These are phyloP conservation scores for Artemisia argyi DNA, from an alignment of 129 eudicot genomes.

Conservation along the genomic window DNA sequence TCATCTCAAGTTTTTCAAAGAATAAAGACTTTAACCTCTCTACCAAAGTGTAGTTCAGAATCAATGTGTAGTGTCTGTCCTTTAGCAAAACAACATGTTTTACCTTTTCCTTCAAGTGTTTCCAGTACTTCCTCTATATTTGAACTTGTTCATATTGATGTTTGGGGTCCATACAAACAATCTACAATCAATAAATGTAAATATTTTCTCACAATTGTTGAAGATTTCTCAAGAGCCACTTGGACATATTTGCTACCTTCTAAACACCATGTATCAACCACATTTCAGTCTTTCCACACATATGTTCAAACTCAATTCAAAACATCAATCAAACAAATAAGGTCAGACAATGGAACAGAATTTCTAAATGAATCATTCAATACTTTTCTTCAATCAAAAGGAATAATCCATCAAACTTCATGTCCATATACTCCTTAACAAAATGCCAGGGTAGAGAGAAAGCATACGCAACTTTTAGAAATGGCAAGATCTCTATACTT, in stretches of 20 bases:
- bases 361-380: background rate
- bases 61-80: background rate
- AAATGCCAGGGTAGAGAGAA: background rate
- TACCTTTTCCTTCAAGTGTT: background rate
- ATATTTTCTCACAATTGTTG: background rate
- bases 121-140: background rate
- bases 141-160: background rate
- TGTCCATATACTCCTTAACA: background rate
- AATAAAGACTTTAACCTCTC: background rate
- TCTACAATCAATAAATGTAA: background rate
- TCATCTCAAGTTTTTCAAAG: background rate
- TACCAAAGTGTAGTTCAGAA: background rate
- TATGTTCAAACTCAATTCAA: background rate
- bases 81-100: background rate
- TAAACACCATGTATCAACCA: background rate
- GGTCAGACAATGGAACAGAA: background rate
- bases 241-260: background rate
- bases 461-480: background rate
- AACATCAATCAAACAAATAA: background rate
- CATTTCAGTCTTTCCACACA: background rate
- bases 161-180: background rate
- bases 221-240: background rate
- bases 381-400: background rate
- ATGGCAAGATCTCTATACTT: background rate
- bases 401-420: background rate